These are phyloP conservation scores for Daedaleopsis sinensis DNA, from an alignment of 768 basidiomycete genomes.

Conservation along the genomic window DNA sequence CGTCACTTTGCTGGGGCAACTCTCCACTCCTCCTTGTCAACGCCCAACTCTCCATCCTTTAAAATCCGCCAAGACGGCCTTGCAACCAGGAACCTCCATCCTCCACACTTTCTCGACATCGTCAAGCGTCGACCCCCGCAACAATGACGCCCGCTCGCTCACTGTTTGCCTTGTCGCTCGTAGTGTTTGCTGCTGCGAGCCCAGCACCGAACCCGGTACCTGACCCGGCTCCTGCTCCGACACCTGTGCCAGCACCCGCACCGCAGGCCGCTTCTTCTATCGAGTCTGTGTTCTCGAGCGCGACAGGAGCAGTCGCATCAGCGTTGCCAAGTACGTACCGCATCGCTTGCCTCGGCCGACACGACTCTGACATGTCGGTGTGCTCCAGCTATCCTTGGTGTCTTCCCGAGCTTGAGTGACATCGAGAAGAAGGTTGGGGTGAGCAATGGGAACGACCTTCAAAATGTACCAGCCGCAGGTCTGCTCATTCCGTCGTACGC, in stretches of 20 bases:
- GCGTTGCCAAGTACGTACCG: slow-evolving; percentile 11
- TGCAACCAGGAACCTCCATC: neutral
- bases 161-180: slow-evolving; percentile 3
- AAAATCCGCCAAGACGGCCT: neutral
- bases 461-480: slow-evolving; percentile 22
- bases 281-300: slow-evolving; percentile 15
- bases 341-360: too few species aligned
- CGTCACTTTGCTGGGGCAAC: neutral
- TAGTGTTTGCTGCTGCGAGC: neutral
- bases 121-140: neutral
- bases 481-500: slow-evolving; percentile 27
- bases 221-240: slow-evolving; percentile 9
- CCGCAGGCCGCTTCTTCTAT: slow-evolving; percentile 7
- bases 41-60: neutral
- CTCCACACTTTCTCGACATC: neutral
- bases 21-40: neutral
- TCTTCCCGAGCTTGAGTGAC: slow-evolving; percentile 26
- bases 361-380: neutral
- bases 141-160: neutral
- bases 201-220: slow-evolving; percentile 6
- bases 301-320: slow-evolving; percentile 15
- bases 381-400: slow-evolving; percentile 20
- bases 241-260: slow-evolving; percentile 6
- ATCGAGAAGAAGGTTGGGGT: slow-evolving; percentile 27
- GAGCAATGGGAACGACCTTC: slow-evolving; percentile 20